phyloP scores from a whole-genome alignment of 176 grass and related monocot species.

The Carex littledalei region DNA sequence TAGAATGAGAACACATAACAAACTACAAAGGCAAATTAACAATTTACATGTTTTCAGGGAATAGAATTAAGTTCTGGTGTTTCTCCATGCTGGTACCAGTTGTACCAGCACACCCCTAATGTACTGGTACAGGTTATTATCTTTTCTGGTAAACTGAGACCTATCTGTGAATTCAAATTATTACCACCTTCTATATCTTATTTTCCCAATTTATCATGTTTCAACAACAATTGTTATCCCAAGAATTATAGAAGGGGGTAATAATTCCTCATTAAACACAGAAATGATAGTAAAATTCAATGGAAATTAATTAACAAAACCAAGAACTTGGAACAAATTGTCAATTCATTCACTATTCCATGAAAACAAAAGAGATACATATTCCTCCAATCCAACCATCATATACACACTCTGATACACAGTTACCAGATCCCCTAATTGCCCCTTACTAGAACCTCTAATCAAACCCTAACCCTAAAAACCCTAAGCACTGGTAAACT shows the following conservation, averaged over 20 bases:
- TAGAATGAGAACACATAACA: too few relatives aligned
- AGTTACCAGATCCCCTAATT: background rate
- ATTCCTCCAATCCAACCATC: background rate
- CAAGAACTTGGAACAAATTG: background rate
- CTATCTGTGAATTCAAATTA: too few relatives aligned
- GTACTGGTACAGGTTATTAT: background rate
- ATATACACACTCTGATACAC: background rate
- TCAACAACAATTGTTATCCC: background rate
- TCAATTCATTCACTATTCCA: background rate
- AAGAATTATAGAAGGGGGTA: too few relatives aligned
- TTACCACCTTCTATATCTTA: too few relatives aligned
- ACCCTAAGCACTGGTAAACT: conserved; percentile 22
- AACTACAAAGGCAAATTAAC: too few relatives aligned
- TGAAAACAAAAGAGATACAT: background rate
- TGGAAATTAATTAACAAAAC: background rate
- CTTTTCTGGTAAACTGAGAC: background rate
- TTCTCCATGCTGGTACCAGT: background rate
- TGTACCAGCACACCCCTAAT: background rate
- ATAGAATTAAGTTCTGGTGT: background rate
- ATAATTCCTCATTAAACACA: too few relatives aligned
- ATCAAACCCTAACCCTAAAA: background rate
- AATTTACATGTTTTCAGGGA: too few relatives aligned
- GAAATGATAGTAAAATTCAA: background rate
- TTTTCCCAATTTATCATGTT: background rate
- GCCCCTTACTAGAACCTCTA: background rate